Base-by-base conservation (phyloP, 2,329 filamentous ascomycete genomes). In the Graphilbum ipis-grandicollis region DNA sequence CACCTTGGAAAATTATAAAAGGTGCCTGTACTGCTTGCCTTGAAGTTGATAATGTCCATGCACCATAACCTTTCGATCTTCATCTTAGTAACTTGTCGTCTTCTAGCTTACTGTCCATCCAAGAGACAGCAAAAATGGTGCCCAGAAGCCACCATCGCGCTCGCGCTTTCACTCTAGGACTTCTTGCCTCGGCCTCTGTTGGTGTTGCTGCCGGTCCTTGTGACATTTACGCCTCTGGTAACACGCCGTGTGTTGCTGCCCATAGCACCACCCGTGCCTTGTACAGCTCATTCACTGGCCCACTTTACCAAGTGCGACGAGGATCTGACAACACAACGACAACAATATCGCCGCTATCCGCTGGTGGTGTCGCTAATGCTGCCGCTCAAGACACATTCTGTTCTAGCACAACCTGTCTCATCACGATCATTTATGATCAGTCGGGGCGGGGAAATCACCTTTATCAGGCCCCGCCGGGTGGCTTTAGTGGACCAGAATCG, bases 351-450 rank as follows among this genome's bases (percentile, higher is more conserved):
- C 67, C 73, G 0, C 48, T 68, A 0, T 60, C 68, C 0, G 63
- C 70, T 1, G 74, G 75, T 2, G 71, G 71, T 31, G 67, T 77
- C 9, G 74, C 75, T 38, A 66, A 79, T 47, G 67, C 71, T 4
- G 63, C 61, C 0, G 49, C 64, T 8, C 75, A 79, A 47, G 72
- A 78, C 52, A 44, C 55, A 1, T 79, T 79, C 52, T 79, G 74
- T 45, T 51, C 58, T 9, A 51, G 56, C 34, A 76, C 72, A 0
- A 76, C 70, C 12, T 79, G 74, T 46, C 55, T 75, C 19, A 77
- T 79, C 48, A 65, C 63, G 1, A 60, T 69, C 46, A 75, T 76
- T 36, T 78, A 78, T 48, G 75, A 79, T 49, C 75, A 79, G 52
- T 75, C 73, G 12, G 71, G 71, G 37, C 53, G 53, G 2, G 60